Evolutionary conservation across 768 basidiomycete species (phyloP), one percentile per base, ranked within the genome.

Genomic region (Cystofilobasidium ferigula): DNA sequence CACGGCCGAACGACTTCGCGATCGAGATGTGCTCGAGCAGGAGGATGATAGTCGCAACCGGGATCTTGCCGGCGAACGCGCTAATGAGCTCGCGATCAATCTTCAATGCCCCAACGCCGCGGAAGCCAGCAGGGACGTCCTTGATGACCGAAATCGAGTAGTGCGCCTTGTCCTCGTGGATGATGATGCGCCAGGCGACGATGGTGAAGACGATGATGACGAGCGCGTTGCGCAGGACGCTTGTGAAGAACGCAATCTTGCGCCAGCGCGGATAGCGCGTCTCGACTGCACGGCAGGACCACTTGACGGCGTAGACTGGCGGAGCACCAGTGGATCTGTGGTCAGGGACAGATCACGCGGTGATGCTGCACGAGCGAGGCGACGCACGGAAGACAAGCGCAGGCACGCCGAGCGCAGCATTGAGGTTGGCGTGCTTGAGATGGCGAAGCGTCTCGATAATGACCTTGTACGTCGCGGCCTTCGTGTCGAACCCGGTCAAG

Each of bases 21-120:
- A 99, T 99, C 35, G 93, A 87, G 68, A 98, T 97, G 77, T 99
- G 95, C 76, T 97, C 94, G 60, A 97, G 79, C 18, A 97, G 80
- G 56, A 97, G 80, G 72, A 78, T 76, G 69, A 78, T 78, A 67
- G 74, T 74, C n/a, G 76, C 72, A 47, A 78, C 75, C 2, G 89
- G 88, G 2, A 98, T 74, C 63, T 94, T 81, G 6, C 85, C 78
- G 1, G 81, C 86, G 62, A 98, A 78, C 0, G 88, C 89, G 0
- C 72, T 65, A 34, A 94, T 74, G 26, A 94, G 80, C 13, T 77
- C 69, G 0, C 63, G 26, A 69, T 82, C 79, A 69, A 86, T 80
- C 10, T 72, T 51, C 0, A 83, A 81, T 6, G 71, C 70, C 3
- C 81, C 81, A 57, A 84, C 78, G 69, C 82, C 72, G 71, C 76